Percentiles rank a stretch among this genome's conserved stretches.
These are phyloP conservation scores for Lagenaria siceraria DNA, from an alignment of 306 rosid species.

Conservation along the genomic window DNA sequence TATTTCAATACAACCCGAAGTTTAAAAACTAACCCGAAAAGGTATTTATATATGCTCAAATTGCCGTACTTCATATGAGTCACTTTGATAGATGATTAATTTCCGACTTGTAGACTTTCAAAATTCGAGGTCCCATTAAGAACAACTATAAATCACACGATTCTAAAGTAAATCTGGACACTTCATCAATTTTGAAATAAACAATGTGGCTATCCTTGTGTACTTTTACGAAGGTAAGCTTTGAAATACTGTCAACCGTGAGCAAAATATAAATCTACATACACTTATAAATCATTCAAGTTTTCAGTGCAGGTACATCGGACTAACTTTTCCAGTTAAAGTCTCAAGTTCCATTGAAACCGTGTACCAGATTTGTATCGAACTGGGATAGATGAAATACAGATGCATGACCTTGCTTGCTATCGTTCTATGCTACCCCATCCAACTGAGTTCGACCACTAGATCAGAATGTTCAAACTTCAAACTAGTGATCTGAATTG, in stretches of 20 bases:
- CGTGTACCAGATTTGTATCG: neutral
- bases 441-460: neutral
- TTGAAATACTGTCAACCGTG: neutral
- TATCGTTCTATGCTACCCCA: neutral
- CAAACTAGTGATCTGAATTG: neutral
- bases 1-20: too few relatives aligned
- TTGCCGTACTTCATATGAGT: too few relatives aligned
- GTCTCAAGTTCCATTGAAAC: neutral
- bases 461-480: neutral
- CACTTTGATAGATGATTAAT: too few relatives aligned
- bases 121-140: neutral
- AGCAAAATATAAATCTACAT: neutral
- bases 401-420: neutral
- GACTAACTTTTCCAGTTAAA: neutral
- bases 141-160: neutral
- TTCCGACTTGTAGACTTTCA: neutral
- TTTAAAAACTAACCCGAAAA: neutral
- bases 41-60: neutral
- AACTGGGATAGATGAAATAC: neutral
- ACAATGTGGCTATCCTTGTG: neutral
- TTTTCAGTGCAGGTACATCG: neutral
- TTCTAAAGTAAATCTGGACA: neutral
- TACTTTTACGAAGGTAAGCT: neutral
- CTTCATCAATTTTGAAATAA: neutral
- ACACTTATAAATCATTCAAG: neutral